These are phyloP conservation scores for Tuctoria greenei DNA, from an alignment of 176 grass and related monocot genomes.

Conservation along the genomic window DNA sequence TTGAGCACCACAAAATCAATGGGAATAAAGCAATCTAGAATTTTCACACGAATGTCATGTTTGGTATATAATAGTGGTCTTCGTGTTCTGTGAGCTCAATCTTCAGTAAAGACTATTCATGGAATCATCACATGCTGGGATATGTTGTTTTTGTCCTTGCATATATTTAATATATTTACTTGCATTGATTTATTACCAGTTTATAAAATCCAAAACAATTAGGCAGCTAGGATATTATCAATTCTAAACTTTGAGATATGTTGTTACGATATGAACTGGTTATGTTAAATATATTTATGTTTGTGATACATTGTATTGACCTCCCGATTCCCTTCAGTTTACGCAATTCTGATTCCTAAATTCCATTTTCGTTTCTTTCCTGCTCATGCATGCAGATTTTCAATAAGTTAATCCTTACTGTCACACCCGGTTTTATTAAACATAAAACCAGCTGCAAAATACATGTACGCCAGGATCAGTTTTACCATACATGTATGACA, in stretches of 20 bases:
- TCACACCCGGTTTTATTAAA: no score
- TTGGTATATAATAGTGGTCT: background rate
- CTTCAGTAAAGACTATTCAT: background rate
- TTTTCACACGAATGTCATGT: background rate
- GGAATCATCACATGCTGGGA: background rate
- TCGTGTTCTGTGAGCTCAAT: constrained; percentile 1
- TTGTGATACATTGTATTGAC: background rate
- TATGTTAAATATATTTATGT: constrained; percentile 18
- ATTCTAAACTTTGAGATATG: constrained; percentile 6
- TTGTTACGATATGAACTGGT: constrained; percentile 9
- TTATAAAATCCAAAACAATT: background rate
- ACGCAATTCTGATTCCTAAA: no score
- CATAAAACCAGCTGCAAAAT: no score
- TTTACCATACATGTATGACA: no score
- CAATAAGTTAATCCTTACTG: no score
- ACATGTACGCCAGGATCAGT: no score
- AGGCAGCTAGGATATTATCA: background rate
- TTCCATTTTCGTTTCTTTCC: no score
- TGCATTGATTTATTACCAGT: background rate
- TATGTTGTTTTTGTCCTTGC: background rate
- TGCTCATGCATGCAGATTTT: no score
- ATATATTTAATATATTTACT: background rate
- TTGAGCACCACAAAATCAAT: no score
- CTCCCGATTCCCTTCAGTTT: constrained; percentile 1
- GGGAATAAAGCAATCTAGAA: no score